These are phyloP conservation scores for Myxozyma monticola DNA, from an alignment of 805 yeast genomes.

Conservation along the genomic window DNA sequence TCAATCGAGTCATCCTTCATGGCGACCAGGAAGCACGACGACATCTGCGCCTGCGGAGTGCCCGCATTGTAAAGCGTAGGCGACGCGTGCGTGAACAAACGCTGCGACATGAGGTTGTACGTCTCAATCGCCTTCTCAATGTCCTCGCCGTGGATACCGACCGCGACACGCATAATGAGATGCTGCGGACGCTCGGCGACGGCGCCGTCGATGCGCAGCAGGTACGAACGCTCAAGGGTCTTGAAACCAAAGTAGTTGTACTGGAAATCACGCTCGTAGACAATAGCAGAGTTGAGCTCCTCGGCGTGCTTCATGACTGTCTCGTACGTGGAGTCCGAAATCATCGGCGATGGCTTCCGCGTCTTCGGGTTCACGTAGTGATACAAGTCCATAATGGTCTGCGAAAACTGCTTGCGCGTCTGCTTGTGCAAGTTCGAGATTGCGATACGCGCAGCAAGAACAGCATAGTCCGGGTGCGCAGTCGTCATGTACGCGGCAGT, in stretches of 20 bases:
- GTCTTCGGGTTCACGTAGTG: conserved; percentile 80
- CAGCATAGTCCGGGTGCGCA: conserved; percentile 95
- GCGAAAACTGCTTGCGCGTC: conserved; percentile 82
- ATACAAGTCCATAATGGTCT: conserved; percentile 71
- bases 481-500: conserved; percentile 98
- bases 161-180: conserved; percentile 83
- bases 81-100: conserved; percentile 89
- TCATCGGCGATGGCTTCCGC: conserved; percentile 64
- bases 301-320: conserved; percentile 65
- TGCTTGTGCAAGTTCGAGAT: conserved; percentile 92
- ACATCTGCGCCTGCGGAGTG: conserved; percentile 77
- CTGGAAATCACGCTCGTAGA: conserved; percentile 72
- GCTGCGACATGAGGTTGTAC: conserved; percentile 80
- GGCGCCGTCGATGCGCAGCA: conserved; percentile 61
- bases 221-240: conserved; percentile 86
- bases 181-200: conserved; percentile 93
- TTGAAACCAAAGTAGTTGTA: conserved; percentile 86
- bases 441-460: conserved; percentile 84
- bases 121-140: conserved; percentile 72
- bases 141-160: conserved; percentile 81
- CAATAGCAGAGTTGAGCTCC: conserved; percentile 70
- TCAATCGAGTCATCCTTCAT: conserved; percentile 95
- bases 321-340: conserved; percentile 64
- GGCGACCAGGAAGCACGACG: conserved; percentile 88
- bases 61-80: conserved; percentile 96